Evolutionary conservation across 2,329 filamentous ascomycete species (phyloP).

Genomic region (Colletotrichum sp.): DNA sequence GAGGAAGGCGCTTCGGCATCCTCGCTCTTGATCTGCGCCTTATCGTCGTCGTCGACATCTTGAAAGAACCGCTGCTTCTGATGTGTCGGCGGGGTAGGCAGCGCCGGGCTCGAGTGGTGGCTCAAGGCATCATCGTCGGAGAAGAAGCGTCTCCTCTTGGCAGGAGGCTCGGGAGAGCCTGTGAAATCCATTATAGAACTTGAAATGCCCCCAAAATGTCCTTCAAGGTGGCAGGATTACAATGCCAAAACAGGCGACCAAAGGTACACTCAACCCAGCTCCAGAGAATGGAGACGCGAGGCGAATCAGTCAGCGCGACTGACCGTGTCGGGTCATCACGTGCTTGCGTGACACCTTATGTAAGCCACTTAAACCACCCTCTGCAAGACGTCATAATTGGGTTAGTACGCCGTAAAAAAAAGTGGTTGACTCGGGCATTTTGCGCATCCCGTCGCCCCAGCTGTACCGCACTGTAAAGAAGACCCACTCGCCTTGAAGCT

Average conservation of each 20-base stretch:
- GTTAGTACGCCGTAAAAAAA: neutral
- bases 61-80: conserved; percentile 41
- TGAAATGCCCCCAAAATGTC: neutral
- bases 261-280: neutral
- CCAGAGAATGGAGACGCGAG: conserved; percentile 41
- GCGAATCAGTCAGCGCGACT: conserved; percentile 31
- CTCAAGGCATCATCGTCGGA: conserved; percentile 27
- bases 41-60: conserved; percentile 34
- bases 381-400: conserved; percentile 14
- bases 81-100: conserved; percentile 16
- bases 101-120: conserved; percentile 12
- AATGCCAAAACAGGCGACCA: neutral
- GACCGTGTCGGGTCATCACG: conserved; percentile 42
- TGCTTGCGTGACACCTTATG: conserved; percentile 36
- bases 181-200: conserved; percentile 40
- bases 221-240: neutral
- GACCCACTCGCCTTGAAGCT: neutral
- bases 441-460: neutral
- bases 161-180: conserved; percentile 46
- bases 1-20: conserved; percentile 11
- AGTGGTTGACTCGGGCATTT: neutral
- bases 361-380: conserved; percentile 7
- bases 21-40: conserved; percentile 25
- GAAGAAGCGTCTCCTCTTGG: conserved; percentile 54
- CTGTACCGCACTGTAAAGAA: neutral